These are phyloP conservation scores for Epichloe amarillans DNA, from an alignment of 2,329 filamentous ascomycete genomes.

Conservation along the genomic window DNA sequence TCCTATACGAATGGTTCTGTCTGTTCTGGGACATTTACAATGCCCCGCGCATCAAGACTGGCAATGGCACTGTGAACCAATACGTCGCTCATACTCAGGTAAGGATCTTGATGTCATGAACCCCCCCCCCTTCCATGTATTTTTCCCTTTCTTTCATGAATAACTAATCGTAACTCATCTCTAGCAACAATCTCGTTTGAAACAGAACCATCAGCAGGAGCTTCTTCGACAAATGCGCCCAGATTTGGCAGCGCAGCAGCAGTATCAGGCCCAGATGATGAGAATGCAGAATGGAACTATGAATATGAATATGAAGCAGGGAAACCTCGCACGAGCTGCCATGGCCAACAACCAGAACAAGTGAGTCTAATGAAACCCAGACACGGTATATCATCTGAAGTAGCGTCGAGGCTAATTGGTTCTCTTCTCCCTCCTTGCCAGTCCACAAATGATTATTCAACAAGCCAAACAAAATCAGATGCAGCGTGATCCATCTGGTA, in stretches of 20 bases:
- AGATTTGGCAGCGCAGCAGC: slow-evolving; percentile 43
- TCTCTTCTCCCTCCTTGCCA: slow-evolving; percentile 15
- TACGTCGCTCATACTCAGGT: slow-evolving; percentile 80
- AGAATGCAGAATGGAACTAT: slow-evolving; percentile 51
- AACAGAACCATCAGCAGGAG: slow-evolving; percentile 65
- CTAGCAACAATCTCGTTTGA: slow-evolving; percentile 55
- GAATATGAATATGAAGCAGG: slow-evolving; percentile 44
- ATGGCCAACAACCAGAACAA: slow-evolving; percentile 67
- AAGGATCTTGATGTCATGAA: slow-evolving; percentile 13
- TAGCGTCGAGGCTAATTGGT: background rate
- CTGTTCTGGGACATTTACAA: slow-evolving; percentile 95
- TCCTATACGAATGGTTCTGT: slow-evolving; percentile 95
- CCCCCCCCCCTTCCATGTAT: background rate
- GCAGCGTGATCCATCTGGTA: slow-evolving; percentile 75
- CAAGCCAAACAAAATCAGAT: slow-evolving; percentile 67
- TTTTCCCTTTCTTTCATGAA: background rate
- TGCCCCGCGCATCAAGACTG: slow-evolving; percentile 61
- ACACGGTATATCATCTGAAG: background rate
- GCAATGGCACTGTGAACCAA: slow-evolving; percentile 50
- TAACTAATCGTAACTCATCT: slow-evolving; percentile 2
- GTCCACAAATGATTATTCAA: slow-evolving; percentile 59
- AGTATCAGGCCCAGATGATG: slow-evolving; percentile 51
- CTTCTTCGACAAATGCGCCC: slow-evolving; percentile 61
- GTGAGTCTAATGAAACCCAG: slow-evolving; percentile 30
- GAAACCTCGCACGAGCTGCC: slow-evolving; percentile 56